Percentiles rank a stretch among this genome's conserved stretches.
Evolutionary conservation across 192 early-diverging fungal genomes (phyloP).

Genomic region (Piromyces finnis): DNA sequence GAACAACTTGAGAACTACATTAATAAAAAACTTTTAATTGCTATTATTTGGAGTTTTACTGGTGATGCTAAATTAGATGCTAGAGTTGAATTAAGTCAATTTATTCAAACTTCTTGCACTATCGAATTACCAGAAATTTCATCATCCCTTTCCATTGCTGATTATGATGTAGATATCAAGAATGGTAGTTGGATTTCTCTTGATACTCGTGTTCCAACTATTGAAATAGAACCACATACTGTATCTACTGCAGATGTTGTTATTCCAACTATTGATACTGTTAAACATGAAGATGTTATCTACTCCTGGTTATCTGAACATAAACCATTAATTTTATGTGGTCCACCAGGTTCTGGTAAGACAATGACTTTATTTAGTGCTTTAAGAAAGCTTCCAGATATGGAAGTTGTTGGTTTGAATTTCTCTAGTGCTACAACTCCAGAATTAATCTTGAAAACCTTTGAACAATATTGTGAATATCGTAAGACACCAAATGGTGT

Average conservation of each 20-base stretch:
- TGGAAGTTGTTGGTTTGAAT: conserved; percentile 96
- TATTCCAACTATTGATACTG: conserved; percentile 93
- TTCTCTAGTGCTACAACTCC: conserved; percentile 97
- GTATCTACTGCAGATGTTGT: conserved; percentile 84
- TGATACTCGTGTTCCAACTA: conserved; percentile 67
- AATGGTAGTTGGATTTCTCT: conserved; percentile 82
- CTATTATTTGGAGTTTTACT: conserved; percentile 87
- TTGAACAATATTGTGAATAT: conserved; percentile 98
- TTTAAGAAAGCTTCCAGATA: conserved; percentile 76
- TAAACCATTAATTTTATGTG: conserved; percentile 87
- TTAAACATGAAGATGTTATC: conserved; percentile 90
- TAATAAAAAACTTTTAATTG: conserved; percentile 59
- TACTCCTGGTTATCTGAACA: conserved; percentile 92
- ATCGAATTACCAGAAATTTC: conserved; percentile 47
- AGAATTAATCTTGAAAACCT: conserved; percentile 81
- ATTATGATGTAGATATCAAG: conserved; percentile 71
- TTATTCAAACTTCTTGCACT: conserved; percentile 50
- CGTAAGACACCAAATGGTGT: conserved; percentile 83
- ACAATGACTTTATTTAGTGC: conserved; percentile 98
- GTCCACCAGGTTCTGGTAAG: conserved; percentile 97
- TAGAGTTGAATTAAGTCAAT: conserved; percentile 59
- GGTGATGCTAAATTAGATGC: conserved; percentile 66
- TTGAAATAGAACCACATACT: conserved; percentile 85
- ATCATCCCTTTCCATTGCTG: conserved; percentile 40
- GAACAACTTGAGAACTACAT: conserved; percentile 65